Evolutionary conservation across 495 filamentous ascomycete genomes (phyloP).

Genomic region (Astrocystis sublimbata): DNA sequence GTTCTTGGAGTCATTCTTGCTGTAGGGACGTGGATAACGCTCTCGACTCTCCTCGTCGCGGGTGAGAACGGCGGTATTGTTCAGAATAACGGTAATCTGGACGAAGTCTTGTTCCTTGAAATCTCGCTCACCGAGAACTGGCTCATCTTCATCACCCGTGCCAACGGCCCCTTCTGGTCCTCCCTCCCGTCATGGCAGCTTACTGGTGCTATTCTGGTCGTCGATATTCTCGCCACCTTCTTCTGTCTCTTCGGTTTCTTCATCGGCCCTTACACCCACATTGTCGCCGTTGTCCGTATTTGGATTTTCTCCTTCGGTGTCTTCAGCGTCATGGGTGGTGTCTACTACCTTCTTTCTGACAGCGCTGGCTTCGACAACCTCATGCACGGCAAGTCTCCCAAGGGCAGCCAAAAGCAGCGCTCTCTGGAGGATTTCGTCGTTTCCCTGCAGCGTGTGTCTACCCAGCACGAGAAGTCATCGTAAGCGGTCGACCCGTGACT

Average conservation of each 20-base stretch:
- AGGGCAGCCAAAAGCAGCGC: constrained; percentile 72
- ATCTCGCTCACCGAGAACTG: constrained; percentile 92
- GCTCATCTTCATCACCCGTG: constrained; percentile 95
- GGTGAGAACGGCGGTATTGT: constrained; percentile 75
- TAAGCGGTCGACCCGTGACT: constrained; percentile 43
- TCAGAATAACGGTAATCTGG: constrained; percentile 79
- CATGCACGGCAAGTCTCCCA: constrained; percentile 83
- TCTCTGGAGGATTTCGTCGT: constrained; percentile 85
- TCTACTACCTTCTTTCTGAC: constrained; percentile 76
- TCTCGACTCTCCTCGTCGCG: constrained; percentile 72
- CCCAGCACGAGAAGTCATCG: constrained; percentile 76
- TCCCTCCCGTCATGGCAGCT: constrained; percentile 83
- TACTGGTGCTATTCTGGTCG: constrained; percentile 69
- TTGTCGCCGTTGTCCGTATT: constrained; percentile 78
- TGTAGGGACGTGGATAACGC: constrained; percentile 78
- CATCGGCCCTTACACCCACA: constrained; percentile 63
- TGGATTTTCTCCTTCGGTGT: constrained; percentile 90
- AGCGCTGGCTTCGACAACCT: constrained; percentile 81
- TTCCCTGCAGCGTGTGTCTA: constrained; percentile 81
- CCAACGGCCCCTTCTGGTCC: constrained; percentile 83
- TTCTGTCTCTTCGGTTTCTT: constrained; percentile 86
- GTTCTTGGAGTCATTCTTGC: constrained; percentile 80
- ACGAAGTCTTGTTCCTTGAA: constrained; percentile 84
- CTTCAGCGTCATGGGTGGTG: constrained; percentile 66
- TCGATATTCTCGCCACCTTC: constrained; percentile 79